Percentiles rank a stretch among this genome's conserved stretches.
Evolutionary conservation across 148 eudicot species (phyloP).

Genomic region (Bassia scoparia): DNA sequence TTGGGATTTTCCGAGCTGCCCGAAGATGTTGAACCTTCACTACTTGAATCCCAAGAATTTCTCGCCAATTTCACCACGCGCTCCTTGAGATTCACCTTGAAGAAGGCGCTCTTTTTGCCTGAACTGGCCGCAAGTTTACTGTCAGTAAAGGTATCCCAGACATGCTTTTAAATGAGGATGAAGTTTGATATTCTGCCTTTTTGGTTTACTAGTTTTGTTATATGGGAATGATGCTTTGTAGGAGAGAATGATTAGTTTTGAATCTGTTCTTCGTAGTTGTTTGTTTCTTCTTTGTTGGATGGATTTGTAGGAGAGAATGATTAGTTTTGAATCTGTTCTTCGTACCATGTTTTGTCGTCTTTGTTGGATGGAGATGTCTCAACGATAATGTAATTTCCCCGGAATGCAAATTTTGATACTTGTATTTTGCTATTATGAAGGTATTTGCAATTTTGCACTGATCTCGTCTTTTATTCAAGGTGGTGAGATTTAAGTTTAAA

Average conservation of each 20-base stretch:
- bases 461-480: too few relatives aligned
- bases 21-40: conserved; percentile 46
- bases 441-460: too few relatives aligned
- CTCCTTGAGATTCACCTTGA: conserved; percentile 83
- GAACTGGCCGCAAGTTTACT: conserved; percentile 47
- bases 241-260: neutral
- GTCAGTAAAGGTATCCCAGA: conserved; percentile 34
- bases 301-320: too few relatives aligned
- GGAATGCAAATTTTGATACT: neutral
- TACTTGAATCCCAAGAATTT: conserved; percentile 33
- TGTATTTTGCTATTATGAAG: neutral
- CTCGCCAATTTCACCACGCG: conserved; percentile 57
- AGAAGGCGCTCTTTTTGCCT: conserved; percentile 90
- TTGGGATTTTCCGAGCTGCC: conserved; percentile 69
- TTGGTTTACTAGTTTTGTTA: neutral
- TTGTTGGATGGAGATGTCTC: neutral
- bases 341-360: too few relatives aligned
- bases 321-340: too few relatives aligned
- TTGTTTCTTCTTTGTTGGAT: too few relatives aligned
- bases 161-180: conserved; percentile 31
- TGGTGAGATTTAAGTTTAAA: too few relatives aligned
- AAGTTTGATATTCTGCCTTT: conserved; percentile 9
- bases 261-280: neutral
- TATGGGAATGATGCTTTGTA: neutral
- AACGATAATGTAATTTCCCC: neutral